phyloP scores from a whole-genome alignment of 495 filamentous ascomycete genomes.

The Xylaria cubensis region DNA sequence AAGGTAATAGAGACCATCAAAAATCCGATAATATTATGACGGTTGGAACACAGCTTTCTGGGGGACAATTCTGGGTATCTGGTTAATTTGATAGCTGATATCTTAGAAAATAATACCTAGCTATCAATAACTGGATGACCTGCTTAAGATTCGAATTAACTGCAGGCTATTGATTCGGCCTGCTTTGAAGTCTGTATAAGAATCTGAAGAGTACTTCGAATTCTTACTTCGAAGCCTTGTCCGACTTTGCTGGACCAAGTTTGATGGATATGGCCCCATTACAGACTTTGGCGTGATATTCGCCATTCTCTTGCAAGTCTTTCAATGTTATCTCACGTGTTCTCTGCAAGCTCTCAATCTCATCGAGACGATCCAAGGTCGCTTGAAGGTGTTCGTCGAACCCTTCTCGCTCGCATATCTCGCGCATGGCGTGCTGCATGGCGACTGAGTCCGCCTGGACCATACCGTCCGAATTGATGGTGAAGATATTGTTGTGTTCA shows the following conservation, averaged over 20 bases:
- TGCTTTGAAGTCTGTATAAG: not conserved
- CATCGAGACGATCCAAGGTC: slow-evolving; percentile 79
- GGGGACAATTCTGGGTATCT: not conserved
- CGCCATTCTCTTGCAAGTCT: slow-evolving; percentile 69
- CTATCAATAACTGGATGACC: not conserved
- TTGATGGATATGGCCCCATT: slow-evolving; percentile 27
- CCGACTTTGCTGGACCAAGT: slow-evolving; percentile 16
- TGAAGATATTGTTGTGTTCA: slow-evolving; percentile 92
- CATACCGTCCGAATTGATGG: slow-evolving; percentile 82
- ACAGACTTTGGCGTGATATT: slow-evolving; percentile 65
- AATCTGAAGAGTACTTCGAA: not conserved
- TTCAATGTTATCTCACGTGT: slow-evolving; percentile 90
- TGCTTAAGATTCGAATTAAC: not conserved
- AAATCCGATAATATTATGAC: no score
- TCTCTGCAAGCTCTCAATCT: slow-evolving; percentile 87
- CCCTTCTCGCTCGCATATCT: slow-evolving; percentile 70
- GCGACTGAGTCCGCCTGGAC: slow-evolving; percentile 91
- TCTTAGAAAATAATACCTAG: not conserved
- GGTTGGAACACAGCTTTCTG: no score
- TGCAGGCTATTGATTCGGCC: not conserved
- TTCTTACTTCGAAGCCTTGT: slow-evolving; percentile 10
- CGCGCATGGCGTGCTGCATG: slow-evolving; percentile 87
- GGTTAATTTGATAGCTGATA: not conserved
- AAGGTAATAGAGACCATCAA: not conserved
- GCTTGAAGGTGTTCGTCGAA: slow-evolving; percentile 80